Conservation (phyloP, 2,329 filamentous ascomycete genomes). For the Pestalotiopsis sp. region DNA sequence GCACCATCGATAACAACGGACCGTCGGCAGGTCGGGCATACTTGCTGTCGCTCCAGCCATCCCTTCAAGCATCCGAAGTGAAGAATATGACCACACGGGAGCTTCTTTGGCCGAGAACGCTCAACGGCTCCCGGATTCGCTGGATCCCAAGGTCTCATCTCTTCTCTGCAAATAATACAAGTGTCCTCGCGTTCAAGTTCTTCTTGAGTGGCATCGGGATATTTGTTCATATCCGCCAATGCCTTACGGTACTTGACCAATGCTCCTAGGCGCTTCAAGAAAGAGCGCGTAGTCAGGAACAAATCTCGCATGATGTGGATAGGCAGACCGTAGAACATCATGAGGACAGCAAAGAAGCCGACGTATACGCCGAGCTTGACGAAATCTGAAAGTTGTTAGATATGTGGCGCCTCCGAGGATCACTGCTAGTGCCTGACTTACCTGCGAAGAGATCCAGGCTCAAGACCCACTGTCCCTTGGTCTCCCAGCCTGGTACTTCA, state of each 20-base stretch:
- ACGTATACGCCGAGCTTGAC: conserved; percentile 88
- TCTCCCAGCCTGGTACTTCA: conserved; percentile 94
- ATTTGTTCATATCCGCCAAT: conserved; percentile 91
- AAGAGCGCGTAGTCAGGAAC: conserved; percentile 90
- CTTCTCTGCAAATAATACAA: conserved; percentile 96
- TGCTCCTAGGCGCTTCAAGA: conserved; percentile 85
- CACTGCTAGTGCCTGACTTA: conserved; percentile 40
- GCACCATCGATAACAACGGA: conserved; percentile 70
- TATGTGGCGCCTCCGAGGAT: not conserved
- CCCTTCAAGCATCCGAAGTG: conserved; percentile 94
- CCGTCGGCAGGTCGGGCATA: conserved; percentile 90
- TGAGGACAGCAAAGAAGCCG: conserved; percentile 89
- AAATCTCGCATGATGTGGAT: conserved; percentile 97
- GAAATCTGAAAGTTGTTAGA: conserved; percentile 63
- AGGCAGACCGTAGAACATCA: conserved; percentile 91
- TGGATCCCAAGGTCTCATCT: conserved; percentile 81
- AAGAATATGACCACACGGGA: conserved; percentile 93
- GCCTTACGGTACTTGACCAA: conserved; percentile 89
- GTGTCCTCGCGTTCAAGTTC: conserved; percentile 87
- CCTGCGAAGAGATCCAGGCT: conserved; percentile 83
- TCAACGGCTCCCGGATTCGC: conserved; percentile 73
- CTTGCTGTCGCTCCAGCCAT: conserved; percentile 96
- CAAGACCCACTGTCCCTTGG: conserved; percentile 91
- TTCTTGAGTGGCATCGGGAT: conserved; percentile 86
- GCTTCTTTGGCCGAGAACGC: conserved; percentile 86